Conservation (phyloP, 352 stramenopile species). For the Pythium rhizo-oryzae region DNA sequence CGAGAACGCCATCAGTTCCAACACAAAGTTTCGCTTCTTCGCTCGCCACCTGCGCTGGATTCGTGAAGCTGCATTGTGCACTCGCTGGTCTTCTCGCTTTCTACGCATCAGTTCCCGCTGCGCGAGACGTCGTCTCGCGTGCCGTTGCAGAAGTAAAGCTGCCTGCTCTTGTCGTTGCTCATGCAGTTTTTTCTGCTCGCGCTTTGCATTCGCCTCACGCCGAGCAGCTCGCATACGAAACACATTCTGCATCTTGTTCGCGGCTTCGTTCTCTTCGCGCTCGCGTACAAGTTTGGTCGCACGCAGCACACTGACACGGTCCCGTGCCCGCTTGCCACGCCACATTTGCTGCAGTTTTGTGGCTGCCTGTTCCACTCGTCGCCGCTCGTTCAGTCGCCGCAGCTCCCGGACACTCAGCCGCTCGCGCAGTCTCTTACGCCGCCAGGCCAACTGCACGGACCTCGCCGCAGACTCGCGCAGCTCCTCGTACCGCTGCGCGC, state of each 20-base stretch:
- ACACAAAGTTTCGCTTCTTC: conserved; percentile 42
- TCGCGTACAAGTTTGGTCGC: conserved; percentile 38
- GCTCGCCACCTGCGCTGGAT: conserved; percentile 63
- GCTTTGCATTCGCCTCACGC: conserved; percentile 35
- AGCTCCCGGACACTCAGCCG: conserved; percentile 31
- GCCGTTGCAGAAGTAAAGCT: conserved; percentile 44
- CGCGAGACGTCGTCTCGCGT: conserved; percentile 42
- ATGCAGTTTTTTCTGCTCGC: conserved; percentile 39
- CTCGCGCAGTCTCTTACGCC: conserved; percentile 42
- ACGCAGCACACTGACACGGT: conserved; percentile 30
- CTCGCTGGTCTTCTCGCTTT: conserved; percentile 27
- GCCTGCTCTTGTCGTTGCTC: conserved; percentile 43
- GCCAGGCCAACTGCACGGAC: conserved; percentile 50
- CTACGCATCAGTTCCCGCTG: conserved; percentile 40
- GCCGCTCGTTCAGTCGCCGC: conserved; percentile 9
- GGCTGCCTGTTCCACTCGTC: conserved; percentile 32
- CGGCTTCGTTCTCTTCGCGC: conserved; percentile 44
- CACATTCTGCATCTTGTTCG: conserved; percentile 62
- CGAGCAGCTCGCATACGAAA: conserved; percentile 54
- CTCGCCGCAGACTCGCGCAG: conserved; percentile 31
- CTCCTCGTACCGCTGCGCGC: conserved; percentile 24
- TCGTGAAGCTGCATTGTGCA: conserved; percentile 37
- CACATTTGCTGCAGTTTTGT: conserved; percentile 79
- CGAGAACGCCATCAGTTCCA: conserved; percentile 46
- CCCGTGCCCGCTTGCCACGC: conserved; percentile 52